A percentile compares a stretch with the other conserved stretches of the same genome.
phyloP scores from a whole-genome alignment of 768 basidiomycete genomes.

The Naganishia randhawae region DNA sequence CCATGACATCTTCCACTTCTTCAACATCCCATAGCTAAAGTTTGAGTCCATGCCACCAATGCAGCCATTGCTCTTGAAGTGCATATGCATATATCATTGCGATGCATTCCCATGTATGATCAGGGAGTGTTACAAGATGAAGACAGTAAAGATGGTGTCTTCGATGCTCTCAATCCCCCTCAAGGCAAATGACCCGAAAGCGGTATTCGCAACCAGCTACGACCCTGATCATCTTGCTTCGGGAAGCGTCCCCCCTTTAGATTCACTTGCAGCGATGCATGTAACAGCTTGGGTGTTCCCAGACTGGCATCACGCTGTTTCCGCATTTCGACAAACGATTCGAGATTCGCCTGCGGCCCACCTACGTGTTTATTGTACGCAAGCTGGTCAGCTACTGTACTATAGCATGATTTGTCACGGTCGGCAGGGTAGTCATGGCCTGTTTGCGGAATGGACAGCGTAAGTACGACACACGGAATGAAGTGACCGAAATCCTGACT shows the following conservation, averaged over 20 bases:
- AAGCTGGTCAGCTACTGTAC: conserved; percentile 38
- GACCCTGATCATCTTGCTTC: conserved; percentile 14
- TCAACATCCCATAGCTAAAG: too few relatives aligned
- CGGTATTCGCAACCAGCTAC: conserved; percentile 27
- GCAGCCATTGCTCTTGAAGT: too few relatives aligned
- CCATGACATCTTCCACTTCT: too few relatives aligned
- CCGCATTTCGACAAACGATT: conserved; percentile 38
- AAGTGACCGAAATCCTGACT: neutral
- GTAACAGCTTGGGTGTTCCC: conserved; percentile 37
- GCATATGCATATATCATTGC: too few relatives aligned
- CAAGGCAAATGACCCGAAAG: conserved; percentile 25
- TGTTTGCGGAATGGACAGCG: neutral
- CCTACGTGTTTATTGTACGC: conserved; percentile 37
- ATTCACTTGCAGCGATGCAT: conserved; percentile 41
- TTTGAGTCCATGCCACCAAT: too few relatives aligned
- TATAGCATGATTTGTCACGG: conserved; percentile 35
- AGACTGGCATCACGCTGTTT: conserved; percentile 34
- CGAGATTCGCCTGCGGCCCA: conserved; percentile 21
- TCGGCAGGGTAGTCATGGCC: conserved; percentile 40
- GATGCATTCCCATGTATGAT: too few relatives aligned
- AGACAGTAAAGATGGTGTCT: too few relatives aligned
- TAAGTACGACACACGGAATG: neutral
- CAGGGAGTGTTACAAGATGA: too few relatives aligned
- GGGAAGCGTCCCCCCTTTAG: conserved; percentile 29
- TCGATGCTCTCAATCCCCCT: too few relatives aligned